These are phyloP conservation scores for Aspergillus sojae DNA, from an alignment of 2,329 filamentous ascomycete genomes.

Conservation along the genomic window DNA sequence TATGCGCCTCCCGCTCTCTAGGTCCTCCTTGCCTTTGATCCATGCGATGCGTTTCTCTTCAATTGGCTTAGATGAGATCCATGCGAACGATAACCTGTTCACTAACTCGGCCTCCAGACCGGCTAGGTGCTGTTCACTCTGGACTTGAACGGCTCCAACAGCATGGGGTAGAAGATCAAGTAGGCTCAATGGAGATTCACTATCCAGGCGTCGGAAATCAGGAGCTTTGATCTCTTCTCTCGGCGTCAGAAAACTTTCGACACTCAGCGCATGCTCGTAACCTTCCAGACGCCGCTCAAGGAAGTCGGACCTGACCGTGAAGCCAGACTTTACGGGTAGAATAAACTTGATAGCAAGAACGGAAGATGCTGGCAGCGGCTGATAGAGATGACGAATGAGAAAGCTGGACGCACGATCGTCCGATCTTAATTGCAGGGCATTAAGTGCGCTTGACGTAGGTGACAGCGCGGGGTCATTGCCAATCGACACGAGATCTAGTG, in stretches of 20 bases:
- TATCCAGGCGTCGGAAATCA: neutral
- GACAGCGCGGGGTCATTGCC: neutral
- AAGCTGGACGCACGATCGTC: neutral
- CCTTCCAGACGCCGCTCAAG: conserved; percentile 6
- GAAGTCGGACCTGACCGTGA: conserved; percentile 3
- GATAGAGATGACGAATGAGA: neutral
- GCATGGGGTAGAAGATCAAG: neutral
- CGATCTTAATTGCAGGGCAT: neutral
- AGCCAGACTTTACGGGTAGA: conserved; percentile 2
- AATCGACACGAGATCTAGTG: neutral
- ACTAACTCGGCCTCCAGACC: conserved; percentile 2
- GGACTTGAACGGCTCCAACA: conserved; percentile 6
- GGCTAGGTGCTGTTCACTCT: neutral
- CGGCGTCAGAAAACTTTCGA: conserved; percentile 2
- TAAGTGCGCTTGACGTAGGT: neutral
- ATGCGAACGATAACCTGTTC: conserved; percentile 5
- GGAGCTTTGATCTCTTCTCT: conserved; percentile 3
- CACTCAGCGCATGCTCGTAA: neutral
- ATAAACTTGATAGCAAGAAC: conserved; percentile 4
- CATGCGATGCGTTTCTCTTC: conserved; percentile 6
- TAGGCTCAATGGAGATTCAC: neutral
- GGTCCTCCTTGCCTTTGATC: conserved; percentile 4
- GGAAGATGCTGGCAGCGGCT: neutral
- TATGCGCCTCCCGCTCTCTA: conserved; percentile 3
- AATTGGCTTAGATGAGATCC: conserved; percentile 1